Evolutionary conservation across 495 filamentous ascomycete genomes (phyloP).

Genomic region (Aspergillus sparsus): DNA sequence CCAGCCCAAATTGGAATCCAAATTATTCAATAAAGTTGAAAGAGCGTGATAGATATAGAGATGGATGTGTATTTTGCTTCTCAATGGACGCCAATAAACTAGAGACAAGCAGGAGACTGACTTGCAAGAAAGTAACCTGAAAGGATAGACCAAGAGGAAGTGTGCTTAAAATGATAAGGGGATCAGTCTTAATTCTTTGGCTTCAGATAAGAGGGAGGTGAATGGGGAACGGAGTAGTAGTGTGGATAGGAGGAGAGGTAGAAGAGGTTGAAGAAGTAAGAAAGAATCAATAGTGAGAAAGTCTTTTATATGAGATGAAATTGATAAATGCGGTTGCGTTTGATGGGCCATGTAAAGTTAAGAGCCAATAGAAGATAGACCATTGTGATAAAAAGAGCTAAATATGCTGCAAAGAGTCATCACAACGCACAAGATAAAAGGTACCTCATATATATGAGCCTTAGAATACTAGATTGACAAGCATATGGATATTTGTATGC

Average conservation of each 20-base stretch:
- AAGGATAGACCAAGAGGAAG: too few relatives aligned
- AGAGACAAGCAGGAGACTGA: too few relatives aligned
- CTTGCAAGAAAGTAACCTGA: too few relatives aligned
- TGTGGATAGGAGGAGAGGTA: background rate
- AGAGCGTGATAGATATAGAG: too few relatives aligned
- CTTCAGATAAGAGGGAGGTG: conserved; percentile 3
- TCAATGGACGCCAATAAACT: too few relatives aligned
- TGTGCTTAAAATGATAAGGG: too few relatives aligned
- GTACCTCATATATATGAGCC: background rate
- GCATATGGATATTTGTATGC: conserved; percentile 1
- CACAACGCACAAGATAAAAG: too few relatives aligned
- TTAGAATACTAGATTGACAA: background rate
- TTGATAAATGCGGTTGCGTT: background rate
- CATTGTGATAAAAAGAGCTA: background rate
- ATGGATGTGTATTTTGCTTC: too few relatives aligned
- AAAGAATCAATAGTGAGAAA: conserved; percentile 9
- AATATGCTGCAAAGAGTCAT: too few relatives aligned
- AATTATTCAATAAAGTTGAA: background rate
- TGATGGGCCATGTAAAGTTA: background rate
- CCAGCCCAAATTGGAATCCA: background rate
- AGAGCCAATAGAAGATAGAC: background rate
- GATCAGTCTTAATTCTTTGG: too few relatives aligned
- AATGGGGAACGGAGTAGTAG: conserved; percentile 1
- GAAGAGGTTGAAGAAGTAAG: conserved; percentile 1
- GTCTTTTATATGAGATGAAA: background rate